Conservation (phyloP, 2,329 filamentous ascomycete genomes). For the Penicillium thymicola region DNA sequence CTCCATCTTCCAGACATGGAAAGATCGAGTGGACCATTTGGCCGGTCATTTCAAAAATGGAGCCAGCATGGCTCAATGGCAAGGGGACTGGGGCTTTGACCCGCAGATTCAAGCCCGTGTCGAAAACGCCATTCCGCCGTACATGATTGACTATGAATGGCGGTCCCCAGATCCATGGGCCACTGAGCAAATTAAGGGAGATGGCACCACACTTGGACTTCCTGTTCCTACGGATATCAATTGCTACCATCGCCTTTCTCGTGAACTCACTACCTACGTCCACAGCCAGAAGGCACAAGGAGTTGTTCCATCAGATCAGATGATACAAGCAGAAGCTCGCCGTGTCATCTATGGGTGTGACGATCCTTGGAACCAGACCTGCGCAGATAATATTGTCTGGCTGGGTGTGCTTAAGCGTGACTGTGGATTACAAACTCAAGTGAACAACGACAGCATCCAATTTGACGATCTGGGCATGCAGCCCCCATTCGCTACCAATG, state of each 20-base stretch:
- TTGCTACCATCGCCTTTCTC: constrained; percentile 42
- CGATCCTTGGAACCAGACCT: constrained; percentile 44
- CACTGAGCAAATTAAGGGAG: constrained; percentile 18
- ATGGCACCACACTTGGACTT: constrained; percentile 16
- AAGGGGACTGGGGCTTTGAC: constrained; percentile 44
- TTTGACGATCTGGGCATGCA: constrained; percentile 42
- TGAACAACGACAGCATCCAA: constrained; percentile 33
- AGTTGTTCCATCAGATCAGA: constrained; percentile 36
- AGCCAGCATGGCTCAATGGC: constrained; percentile 39
- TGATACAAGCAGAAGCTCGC: constrained; percentile 38
- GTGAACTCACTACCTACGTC: constrained; percentile 41
- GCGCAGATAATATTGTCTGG: constrained; percentile 48
- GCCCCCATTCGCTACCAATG: constrained; percentile 42
- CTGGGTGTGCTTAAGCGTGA: constrained; percentile 45
- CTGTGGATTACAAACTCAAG: constrained; percentile 35
- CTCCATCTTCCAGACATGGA: constrained; percentile 43
- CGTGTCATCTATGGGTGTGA: constrained; percentile 34
- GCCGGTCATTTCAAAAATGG: constrained; percentile 42
- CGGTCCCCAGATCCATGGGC: constrained; percentile 33
- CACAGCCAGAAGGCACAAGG: constrained; percentile 34
- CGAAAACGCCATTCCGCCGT: constrained; percentile 38
- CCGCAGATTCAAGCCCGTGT: constrained; percentile 35
- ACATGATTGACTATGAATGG: constrained; percentile 36
- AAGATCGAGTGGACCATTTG: constrained; percentile 43
- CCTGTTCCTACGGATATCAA: constrained; percentile 36